phyloP scores from a whole-genome alignment of 306 rosid species.

The Vigna hirtella region DNA sequence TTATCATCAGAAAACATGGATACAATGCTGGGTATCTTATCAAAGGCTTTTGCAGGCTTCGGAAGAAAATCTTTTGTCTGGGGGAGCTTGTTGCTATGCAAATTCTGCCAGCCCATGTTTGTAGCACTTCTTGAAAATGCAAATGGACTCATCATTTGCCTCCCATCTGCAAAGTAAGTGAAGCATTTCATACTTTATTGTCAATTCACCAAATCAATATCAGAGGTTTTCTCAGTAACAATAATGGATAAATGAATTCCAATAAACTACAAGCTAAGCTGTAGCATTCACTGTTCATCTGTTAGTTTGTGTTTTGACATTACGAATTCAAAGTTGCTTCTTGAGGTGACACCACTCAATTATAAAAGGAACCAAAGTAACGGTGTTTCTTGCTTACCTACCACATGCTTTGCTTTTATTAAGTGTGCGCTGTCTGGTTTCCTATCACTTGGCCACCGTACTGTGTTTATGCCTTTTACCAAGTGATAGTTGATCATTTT shows the following conservation, averaged over 20 bases:
- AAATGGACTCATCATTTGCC: constrained; percentile 57
- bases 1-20: constrained; percentile 55
- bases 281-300: too few relatives aligned
- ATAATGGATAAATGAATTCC: too few relatives aligned
- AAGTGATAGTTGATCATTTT: neutral
- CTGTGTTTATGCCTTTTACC: neutral
- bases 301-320: too few relatives aligned
- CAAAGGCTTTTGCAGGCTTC: constrained; percentile 56
- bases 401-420: neutral
- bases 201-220: too few relatives aligned
- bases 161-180: constrained; percentile 53
- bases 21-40: constrained; percentile 45
- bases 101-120: constrained; percentile 61
- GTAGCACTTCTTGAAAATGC: constrained; percentile 52
- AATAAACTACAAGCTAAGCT: too few relatives aligned
- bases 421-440: neutral
- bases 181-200: too few relatives aligned
- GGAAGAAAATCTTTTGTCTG: constrained; percentile 65
- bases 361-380: neutral
- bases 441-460: neutral
- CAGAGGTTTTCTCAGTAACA: too few relatives aligned
- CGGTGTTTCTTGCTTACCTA: neutral
- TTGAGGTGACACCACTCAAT: neutral
- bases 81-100: constrained; percentile 48
- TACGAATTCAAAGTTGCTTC: too few relatives aligned